Percentiles rank a stretch among this genome's conserved stretches.
Conservation (phyloP, 176 grass and related monocot species). For the Cymbopogon citratus region DNA sequence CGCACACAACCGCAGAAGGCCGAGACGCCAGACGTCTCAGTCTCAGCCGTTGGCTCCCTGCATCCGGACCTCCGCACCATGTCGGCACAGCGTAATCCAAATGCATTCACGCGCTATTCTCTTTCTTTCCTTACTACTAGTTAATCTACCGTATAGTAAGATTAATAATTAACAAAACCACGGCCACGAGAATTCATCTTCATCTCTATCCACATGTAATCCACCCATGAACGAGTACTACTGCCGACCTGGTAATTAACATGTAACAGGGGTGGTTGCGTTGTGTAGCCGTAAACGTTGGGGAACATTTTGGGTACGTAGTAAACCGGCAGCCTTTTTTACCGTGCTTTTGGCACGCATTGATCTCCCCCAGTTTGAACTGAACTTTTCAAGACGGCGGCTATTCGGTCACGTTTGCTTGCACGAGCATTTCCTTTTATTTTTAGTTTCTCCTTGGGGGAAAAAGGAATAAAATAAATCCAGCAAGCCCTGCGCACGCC, state of each 20-base stretch:
- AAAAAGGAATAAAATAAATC: background rate
- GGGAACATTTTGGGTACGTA: background rate
- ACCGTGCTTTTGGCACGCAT: background rate
- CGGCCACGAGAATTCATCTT: background rate
- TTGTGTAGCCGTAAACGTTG: background rate
- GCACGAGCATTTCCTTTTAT: background rate
- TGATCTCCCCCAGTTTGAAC: constrained; percentile 18
- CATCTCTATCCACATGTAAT: constrained; percentile 3
- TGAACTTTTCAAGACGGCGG: constrained; percentile 22
- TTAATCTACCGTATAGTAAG: no score
- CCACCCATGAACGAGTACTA: background rate
- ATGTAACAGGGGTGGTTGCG: no score
- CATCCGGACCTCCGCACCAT: background rate
- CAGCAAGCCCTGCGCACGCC: background rate
- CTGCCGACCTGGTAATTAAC: constrained; percentile 5
- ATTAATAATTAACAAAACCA: background rate
- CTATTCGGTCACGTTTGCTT: constrained; percentile 33
- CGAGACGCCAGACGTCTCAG: background rate
- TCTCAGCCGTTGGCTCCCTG: background rate
- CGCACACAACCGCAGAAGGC: background rate
- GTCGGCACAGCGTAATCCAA: constrained; percentile 28
- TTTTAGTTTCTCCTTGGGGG: fast-evolving
- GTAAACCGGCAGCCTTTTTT: background rate
- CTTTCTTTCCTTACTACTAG: no score
- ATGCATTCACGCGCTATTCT: background rate